These are phyloP conservation scores for Bonia amplexicaulis DNA, from an alignment of 176 grass and related monocot species.

Conservation along the genomic window DNA sequence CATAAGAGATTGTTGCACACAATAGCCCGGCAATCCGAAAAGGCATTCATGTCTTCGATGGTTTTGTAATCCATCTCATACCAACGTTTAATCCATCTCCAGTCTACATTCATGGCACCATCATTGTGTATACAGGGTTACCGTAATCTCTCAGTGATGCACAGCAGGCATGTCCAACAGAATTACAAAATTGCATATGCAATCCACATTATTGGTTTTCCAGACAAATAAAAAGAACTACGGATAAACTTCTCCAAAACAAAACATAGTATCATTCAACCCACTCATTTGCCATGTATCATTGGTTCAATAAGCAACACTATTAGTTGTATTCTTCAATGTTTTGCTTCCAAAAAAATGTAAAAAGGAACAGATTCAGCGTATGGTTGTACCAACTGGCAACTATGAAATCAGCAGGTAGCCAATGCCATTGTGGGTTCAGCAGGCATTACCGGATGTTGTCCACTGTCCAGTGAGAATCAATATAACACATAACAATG, in stretches of 20 bases:
- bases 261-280: background rate
- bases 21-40: too few relatives aligned
- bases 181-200: too few relatives aligned
- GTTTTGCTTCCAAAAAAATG: slow-evolving; percentile 1
- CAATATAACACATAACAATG: background rate
- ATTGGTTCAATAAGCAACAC: background rate
- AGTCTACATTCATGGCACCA: too few relatives aligned
- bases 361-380: background rate
- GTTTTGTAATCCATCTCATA: too few relatives aligned
- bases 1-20: too few relatives aligned
- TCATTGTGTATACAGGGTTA: too few relatives aligned
- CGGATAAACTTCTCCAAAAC: background rate
- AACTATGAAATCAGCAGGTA: background rate
- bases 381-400: background rate
- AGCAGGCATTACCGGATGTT: background rate
- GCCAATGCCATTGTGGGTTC: background rate
- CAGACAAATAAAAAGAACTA: background rate
- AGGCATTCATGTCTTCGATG: too few relatives aligned
- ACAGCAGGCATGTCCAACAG: too few relatives aligned
- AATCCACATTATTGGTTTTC: background rate
- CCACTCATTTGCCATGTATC: background rate
- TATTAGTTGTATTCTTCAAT: background rate
- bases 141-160: background rate
- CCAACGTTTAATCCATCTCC: too few relatives aligned
- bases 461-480: background rate